phyloP scores from a whole-genome alignment of 768 basidiomycete genomes.

The Kwoniella botswanensis region DNA sequence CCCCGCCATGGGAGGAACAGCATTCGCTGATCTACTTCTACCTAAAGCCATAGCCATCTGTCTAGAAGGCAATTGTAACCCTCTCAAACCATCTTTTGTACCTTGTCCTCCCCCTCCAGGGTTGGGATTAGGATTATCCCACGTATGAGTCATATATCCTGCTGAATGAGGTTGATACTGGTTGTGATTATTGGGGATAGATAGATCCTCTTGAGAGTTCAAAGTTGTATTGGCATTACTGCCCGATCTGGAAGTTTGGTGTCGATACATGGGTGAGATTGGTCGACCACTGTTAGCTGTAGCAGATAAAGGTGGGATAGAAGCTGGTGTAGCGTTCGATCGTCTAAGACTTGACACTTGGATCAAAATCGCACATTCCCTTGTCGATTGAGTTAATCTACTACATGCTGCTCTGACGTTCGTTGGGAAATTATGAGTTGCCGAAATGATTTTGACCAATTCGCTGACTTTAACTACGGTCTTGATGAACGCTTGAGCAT shows the following conservation, averaged over 20 bases:
- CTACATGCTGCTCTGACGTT: constrained; percentile 73
- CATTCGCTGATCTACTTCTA: constrained; percentile 24
- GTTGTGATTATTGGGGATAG: background rate
- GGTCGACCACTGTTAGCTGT: background rate
- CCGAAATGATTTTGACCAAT: constrained; percentile 68
- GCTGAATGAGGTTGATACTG: constrained; percentile 22
- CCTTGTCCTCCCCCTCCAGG: background rate
- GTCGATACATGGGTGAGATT: constrained; percentile 16
- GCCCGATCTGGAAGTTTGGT: background rate
- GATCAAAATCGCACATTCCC: constrained; percentile 83
- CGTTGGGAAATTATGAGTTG: constrained; percentile 65
- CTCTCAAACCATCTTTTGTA: constrained; percentile 37
- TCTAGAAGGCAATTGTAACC: constrained; percentile 41
- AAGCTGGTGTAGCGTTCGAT: constrained; percentile 29
- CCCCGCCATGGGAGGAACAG: constrained; percentile 4
- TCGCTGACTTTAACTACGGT: constrained; percentile 79
- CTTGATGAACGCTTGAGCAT: constrained; percentile 81
- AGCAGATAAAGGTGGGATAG: constrained; percentile 17
- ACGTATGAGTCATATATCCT: constrained; percentile 16
- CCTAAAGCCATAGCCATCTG: constrained; percentile 36
- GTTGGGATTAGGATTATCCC: background rate
- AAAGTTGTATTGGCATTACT: background rate
- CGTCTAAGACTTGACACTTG: constrained; percentile 83
- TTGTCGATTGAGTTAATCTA: constrained; percentile 77
- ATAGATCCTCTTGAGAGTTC: constrained; percentile 33